Evolutionary conservation across 495 filamentous ascomycete genomes (phyloP).

Genomic region (Lophiotrema nucula): DNA sequence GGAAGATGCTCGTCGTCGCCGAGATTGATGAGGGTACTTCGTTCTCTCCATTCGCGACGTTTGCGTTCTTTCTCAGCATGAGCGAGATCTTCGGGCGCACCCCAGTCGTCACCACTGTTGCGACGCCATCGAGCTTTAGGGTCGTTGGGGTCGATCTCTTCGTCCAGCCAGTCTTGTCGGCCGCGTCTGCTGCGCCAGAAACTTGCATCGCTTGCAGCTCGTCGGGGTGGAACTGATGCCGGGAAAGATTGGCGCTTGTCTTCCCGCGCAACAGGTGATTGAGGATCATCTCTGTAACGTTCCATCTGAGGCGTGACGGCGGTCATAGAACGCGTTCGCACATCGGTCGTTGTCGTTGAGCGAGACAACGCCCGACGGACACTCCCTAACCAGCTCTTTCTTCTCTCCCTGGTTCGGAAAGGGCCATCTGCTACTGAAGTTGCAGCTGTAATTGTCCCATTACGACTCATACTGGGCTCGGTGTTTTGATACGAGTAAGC

Average conservation of each 20-base stretch:
- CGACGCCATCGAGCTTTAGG: constrained; percentile 26
- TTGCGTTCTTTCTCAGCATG: constrained; percentile 21
- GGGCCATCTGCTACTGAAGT: constrained; percentile 1
- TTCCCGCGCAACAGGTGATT: constrained; percentile 29
- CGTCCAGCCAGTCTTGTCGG: constrained; percentile 38
- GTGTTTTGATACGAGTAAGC: constrained; percentile 5
- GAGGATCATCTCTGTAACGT: constrained; percentile 10
- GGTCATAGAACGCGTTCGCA: constrained; percentile 23
- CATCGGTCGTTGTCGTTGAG: constrained; percentile 6
- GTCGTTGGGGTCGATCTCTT: constrained; percentile 22
- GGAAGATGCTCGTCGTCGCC: constrained; percentile 18
- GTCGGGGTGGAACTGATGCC: constrained; percentile 42
- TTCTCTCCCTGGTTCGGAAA: constrained; percentile 28
- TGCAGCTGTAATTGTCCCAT: constrained; percentile 23
- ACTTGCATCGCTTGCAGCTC: constrained; percentile 59
- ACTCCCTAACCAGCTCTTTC: constrained; percentile 54
- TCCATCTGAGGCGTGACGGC: constrained; percentile 14
- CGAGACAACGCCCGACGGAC: constrained; percentile 55
- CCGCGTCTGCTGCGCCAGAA: constrained; percentile 60
- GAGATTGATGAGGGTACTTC: constrained; percentile 27
- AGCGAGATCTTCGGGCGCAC: constrained; percentile 31
- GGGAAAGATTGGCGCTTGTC: constrained; percentile 9
- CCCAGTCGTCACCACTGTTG: constrained; percentile 34
- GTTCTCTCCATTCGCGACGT: constrained; percentile 17
- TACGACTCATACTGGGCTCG: constrained; percentile 8